Base-by-base conservation (phyloP, 2,329 filamentous ascomycete genomes). In the Aspergillus vadensis region DNA sequence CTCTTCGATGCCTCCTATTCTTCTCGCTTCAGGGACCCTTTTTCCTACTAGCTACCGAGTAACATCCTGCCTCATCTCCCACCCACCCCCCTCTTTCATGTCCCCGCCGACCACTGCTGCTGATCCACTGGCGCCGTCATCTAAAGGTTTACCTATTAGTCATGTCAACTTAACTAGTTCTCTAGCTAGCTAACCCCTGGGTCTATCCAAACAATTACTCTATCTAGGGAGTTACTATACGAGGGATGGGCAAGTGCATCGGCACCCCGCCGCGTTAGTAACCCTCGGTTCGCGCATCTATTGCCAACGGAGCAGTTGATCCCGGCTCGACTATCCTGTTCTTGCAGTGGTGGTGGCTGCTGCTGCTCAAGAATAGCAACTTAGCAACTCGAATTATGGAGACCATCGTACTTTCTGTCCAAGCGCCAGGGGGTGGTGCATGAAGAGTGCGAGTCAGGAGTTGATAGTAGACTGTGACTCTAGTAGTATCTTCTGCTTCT, bases 291-390 rank as follows among this genome's bases (percentile, higher is more conserved):
- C 52, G 27, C 43, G 53, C 36, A 23, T 53, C 49, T 60, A 38
- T 50, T 58, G 55, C 51, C 60, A 52, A 49, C 57, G 51, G 58
- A 56, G 56, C 56, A 58, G 58, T 61, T 52, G 56, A 65, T 63
- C 60, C 57, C 49, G 55, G 52, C 60, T 36, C 51, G 39, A 51
- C 61, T 53, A 57, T 58, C 48, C 55, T 62, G 52, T 49, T 57
- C 55, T 23, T 57, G 47, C 15, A 41, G 30, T 59, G 52, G 62
- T 65, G 61, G 63, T 59, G 60, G 59, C 57, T 36, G 57, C 52
- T 62, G 59, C 57, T 36, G 57, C 52, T 62, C 17, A 43, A 51
- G 36, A 36, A 21, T 44, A 49, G 32, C 32, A 27, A 41, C 15
- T 23, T 21, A 17, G n/a, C 19, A 2, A 14, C 32, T 36, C 5